phyloP scores from a whole-genome alignment of 2,329 filamentous ascomycete species.

The Claviceps maximensis region DNA sequence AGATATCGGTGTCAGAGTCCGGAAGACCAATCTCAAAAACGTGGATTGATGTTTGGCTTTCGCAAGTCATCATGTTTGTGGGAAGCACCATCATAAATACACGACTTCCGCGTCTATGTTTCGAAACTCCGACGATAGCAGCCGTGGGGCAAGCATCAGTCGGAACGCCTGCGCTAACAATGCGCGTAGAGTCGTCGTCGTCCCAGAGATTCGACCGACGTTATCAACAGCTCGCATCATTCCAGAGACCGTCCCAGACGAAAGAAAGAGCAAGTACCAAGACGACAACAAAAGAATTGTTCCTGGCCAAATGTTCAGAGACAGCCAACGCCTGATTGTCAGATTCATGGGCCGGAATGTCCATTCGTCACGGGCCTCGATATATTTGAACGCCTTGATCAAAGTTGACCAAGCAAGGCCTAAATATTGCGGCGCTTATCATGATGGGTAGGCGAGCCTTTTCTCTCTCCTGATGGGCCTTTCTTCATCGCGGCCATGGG shows the following conservation, averaged over 20 bases:
- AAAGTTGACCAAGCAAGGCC: background rate
- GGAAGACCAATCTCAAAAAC: background rate
- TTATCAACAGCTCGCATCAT: no score
- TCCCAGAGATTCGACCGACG: no score
- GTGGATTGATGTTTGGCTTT: no score
- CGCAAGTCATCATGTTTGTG: no score
- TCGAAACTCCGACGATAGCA: background rate
- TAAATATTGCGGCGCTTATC: background rate
- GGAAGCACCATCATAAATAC: no score
- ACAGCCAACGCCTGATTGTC: background rate
- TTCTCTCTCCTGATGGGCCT: no score
- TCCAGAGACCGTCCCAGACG: no score
- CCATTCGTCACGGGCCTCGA: background rate
- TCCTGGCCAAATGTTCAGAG: no score
- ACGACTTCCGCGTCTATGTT: no score
- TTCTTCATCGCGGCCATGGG: background rate
- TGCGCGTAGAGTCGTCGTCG: background rate
- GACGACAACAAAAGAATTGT: background rate
- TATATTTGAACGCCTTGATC: background rate
- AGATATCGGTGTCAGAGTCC: background rate
- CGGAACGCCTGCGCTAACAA: background rate
- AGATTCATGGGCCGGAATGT: background rate
- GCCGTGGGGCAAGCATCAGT: background rate
- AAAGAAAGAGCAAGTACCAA: background rate
- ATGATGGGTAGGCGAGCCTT: background rate